Base-by-base conservation (phyloP, 495 filamentous ascomycete species). In the Trichodelitschia bisporula region DNA sequence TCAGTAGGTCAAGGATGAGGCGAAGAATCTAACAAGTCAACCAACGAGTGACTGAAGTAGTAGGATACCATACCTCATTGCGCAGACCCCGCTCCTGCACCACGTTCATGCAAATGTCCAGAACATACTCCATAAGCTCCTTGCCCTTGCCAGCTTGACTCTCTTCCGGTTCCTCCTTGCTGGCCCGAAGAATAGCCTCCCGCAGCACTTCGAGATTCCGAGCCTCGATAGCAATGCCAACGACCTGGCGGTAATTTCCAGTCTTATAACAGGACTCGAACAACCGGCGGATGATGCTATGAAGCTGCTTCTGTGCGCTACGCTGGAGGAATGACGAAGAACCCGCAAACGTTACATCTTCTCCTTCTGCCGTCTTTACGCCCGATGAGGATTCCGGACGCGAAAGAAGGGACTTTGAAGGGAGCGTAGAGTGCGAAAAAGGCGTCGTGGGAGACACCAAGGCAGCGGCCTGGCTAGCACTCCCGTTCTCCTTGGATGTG, bases 161-260 rank as follows among this genome's bases (percentile, higher is more conserved):
- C 35, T 24, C 69, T 57, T 29, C 70, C 66, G 65, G 54, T 52
- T 72, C 75, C 41, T 82, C 79, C 30, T 78, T 66, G 45, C 68
- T 78, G 44, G 78, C 66, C 10, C 68, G 58, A 37, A 83, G 67
- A 39, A 99, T 93, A 23, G 80, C 72, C 36, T 70, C 64, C 26
- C 78, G 75, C 16, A 99, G 69, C 15, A 93, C 75, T 31, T 89
- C 77, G 19, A 95, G 61, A 42, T 79, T 86, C 47, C 82, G 76
- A 18, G 89, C 89, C 45, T 99, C 89, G 21, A 99, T 73, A 9
- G 89, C 86, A 36, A 99, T 93, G 30, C 89, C 89, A 35, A 99
- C 83, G n/a, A 95, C 89, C 50, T 95, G 89, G 34, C 78, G 67
- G 54, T 92, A 99, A 30, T 79, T 69, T 34, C 73, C 79, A 41